These are phyloP conservation scores for Cryptococcus deneoformans DNA, from an alignment of 1,284 basidiomycete genomes.

Conservation along the genomic window DNA sequence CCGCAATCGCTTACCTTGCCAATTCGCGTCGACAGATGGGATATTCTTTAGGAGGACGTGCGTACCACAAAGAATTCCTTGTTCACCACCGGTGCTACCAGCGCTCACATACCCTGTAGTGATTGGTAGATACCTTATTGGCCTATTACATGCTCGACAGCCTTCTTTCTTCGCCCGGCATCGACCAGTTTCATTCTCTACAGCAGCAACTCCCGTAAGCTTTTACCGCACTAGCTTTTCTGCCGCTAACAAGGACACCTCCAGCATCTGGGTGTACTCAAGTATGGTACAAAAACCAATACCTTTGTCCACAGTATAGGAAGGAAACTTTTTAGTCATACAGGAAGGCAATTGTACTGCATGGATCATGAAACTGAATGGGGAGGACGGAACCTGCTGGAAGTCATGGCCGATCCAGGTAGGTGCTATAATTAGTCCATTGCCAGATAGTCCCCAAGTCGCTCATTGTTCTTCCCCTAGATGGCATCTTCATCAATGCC, in stretches of 20 bases:
- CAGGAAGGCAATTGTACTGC: constrained; percentile 76
- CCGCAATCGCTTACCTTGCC: neutral
- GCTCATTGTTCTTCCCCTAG: constrained; percentile 45
- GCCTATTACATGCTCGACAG: constrained; percentile 35
- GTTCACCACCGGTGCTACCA: no score
- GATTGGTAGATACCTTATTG: constrained; percentile 44
- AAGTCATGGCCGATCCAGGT: constrained; percentile 83
- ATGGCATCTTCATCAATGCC: constrained; percentile 73
- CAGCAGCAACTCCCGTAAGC: constrained; percentile 44
- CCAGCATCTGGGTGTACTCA: constrained; percentile 39
- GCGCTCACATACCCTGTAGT: constrained; percentile 18
- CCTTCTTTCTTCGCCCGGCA: constrained; percentile 40
- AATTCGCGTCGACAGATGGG: constrained; percentile 29
- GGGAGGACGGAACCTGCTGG: constrained; percentile 65
- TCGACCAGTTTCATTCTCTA: constrained; percentile 41
- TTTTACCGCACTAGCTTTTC: neutral
- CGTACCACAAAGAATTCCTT: constrained; percentile 8
- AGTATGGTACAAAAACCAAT: constrained; percentile 27
- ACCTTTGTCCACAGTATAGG: constrained; percentile 15
- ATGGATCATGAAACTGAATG: constrained; percentile 63
- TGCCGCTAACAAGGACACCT: neutral
- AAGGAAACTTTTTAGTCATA: constrained; percentile 71
- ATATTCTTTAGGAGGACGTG: constrained; percentile 46
- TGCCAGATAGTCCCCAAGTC: neutral
- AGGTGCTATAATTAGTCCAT: constrained; percentile 23